phyloP scores from a whole-genome alignment of 1,284 basidiomycete genomes.

The Fomitopsis schrenkii region DNA sequence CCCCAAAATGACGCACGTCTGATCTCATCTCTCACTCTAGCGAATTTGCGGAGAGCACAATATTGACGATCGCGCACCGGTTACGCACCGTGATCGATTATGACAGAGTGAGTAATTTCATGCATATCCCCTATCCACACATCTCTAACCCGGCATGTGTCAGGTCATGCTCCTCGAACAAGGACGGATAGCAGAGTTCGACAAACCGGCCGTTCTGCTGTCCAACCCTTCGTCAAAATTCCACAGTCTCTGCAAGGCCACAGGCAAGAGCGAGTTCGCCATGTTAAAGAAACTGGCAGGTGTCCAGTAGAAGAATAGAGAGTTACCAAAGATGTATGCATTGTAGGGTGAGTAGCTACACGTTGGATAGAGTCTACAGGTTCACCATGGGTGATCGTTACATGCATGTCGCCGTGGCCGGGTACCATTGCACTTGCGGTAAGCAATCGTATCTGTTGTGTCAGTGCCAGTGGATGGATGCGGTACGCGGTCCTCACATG shows the following conservation, averaged over 20 bases:
- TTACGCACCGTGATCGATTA: conserved; percentile 63
- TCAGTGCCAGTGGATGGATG: too few relatives aligned
- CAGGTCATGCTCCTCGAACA: conserved; percentile 88
- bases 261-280: conserved; percentile 76
- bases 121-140: not conserved
- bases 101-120: conserved; percentile 38
- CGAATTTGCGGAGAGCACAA: conserved; percentile 44
- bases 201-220: conserved; percentile 68
- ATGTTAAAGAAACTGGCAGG: conserved; percentile 67
- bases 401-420: too few relatives aligned
- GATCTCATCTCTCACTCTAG: conserved; percentile 1
- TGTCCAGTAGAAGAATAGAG: not conserved
- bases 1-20: conserved; percentile 4
- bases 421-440: too few relatives aligned
- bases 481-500: too few relatives aligned
- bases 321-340: too few relatives aligned
- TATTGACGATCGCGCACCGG: conserved; percentile 59
- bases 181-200: conserved; percentile 67
- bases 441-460: too few relatives aligned
- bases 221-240: conserved; percentile 67
- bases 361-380: too few relatives aligned
- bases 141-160: conserved; percentile 2
- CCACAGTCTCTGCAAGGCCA: conserved; percentile 78
- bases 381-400: too few relatives aligned
- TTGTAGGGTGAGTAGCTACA: too few relatives aligned